Evolutionary conservation across 129 eudicot genomes (phyloP).

Genomic region (Flaveria linearis): DNA sequence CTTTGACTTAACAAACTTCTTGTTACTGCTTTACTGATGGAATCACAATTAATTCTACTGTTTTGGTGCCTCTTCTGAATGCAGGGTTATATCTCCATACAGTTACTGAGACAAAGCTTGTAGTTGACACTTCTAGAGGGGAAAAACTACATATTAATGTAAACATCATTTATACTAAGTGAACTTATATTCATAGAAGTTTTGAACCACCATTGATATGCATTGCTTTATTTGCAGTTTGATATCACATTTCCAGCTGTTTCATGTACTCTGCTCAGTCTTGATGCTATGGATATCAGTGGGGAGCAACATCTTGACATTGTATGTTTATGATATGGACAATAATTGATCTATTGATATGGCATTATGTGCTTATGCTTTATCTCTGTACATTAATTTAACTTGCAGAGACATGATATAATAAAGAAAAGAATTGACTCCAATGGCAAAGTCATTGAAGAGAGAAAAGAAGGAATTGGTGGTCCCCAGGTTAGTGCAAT

Average conservation of each 20-base stretch:
- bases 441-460: constrained; percentile 73
- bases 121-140: constrained; percentile 96
- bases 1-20: neutral
- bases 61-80: constrained; percentile 26
- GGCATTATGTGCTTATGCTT: neutral
- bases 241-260: constrained; percentile 91
- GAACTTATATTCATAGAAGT: neutral
- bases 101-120: constrained; percentile 85
- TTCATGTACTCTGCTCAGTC: constrained; percentile 88
- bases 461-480: constrained; percentile 83
- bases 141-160: constrained; percentile 89
- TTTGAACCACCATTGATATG: constrained; percentile 19
- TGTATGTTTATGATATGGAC: constrained; percentile 51
- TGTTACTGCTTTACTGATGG: neutral
- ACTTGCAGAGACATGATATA: constrained; percentile 89
- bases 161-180: constrained; percentile 23
- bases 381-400: neutral
- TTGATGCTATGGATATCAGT: constrained; percentile 98
- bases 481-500: constrained; percentile 74
- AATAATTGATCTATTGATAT: constrained; percentile 1
- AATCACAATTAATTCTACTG: neutral
- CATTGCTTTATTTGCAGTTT: constrained; percentile 63
- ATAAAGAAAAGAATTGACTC: constrained; percentile 82
- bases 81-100: constrained; percentile 88
- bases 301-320: constrained; percentile 97